Evolutionary conservation across 805 yeast species (phyloP), one percentile per base, ranked within the genome.

Genomic region (Yarrowia porcina): DNA sequence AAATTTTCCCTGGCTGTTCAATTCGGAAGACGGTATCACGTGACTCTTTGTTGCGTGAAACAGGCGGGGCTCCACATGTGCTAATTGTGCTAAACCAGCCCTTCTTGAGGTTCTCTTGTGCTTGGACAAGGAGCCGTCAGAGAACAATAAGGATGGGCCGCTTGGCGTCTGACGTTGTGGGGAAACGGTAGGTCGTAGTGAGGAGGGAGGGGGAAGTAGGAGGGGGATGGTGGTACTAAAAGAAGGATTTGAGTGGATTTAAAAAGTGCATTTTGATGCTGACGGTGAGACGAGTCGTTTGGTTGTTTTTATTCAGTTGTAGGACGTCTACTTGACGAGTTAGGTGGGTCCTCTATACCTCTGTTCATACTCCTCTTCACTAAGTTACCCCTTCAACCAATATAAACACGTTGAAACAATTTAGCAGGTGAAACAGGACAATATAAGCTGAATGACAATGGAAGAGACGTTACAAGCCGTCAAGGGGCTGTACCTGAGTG

Each of bases 61-160:
- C 52, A 28, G n/a, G 36, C 18, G 52, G 36, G 52, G 36, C 52
- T 44, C 49, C 49, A 44, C 33, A 44, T 44, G 49, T 44, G 21
- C 12, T 15, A 41, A 17, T 5, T 12, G 44, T 13, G 4, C 30
- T 9, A 41, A 23, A 20, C n/a, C 38, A 17, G n/a, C n/a, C n/a
- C 2, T 18, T 11, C 13, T 8, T 10, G 21, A 3, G 1, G 17
- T 21, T 1, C 7, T 25, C 8, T 25, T 25, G 4, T 4, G 4
- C 28, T 12, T 7, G 8, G 9, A 44, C 50, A 44, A 44, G 27
- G 50, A 12, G 17, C 13, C 9, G n/a, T 25, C 18, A 23, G 13
- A 17, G 52, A 18, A 45, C 52, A 45, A 45, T 45, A 45, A 30
- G 52, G 52, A 45, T 45, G 52, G n/a, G 36, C 52, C 7, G 18